Percentiles rank a stretch among this genome's conserved stretches.
These are phyloP conservation scores for Jimgerdemannia lactiflua DNA, from an alignment of 192 early-diverging fungal species.

Conservation along the genomic window DNA sequence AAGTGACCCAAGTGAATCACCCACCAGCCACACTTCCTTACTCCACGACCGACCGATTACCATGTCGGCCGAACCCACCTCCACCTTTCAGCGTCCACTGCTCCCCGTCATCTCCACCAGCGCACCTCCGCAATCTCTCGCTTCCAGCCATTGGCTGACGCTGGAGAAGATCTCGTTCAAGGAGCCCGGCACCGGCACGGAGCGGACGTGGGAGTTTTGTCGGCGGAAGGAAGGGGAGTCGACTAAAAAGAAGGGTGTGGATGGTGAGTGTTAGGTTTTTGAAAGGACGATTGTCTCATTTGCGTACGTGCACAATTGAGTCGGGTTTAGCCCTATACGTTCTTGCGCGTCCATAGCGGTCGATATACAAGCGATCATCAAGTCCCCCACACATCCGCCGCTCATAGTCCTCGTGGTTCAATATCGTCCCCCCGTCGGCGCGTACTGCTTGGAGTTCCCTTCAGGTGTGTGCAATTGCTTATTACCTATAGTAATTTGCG, in stretches of 20 bases:
- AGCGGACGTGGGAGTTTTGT: background rate
- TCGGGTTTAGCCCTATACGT: background rate
- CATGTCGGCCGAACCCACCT: too few relatives aligned
- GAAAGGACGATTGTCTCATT: background rate
- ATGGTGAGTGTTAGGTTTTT: background rate
- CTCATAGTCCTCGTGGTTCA: constrained; percentile 38
- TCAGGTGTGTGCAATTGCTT: constrained; percentile 20
- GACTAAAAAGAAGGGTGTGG: background rate
- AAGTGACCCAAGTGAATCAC: too few relatives aligned
- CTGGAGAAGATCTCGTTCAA: background rate
- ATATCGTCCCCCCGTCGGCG: constrained; percentile 41
- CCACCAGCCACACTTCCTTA: background rate
- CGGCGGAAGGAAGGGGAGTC: background rate
- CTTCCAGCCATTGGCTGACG: background rate
- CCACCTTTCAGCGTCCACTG: background rate
- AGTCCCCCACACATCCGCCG: constrained; percentile 10
- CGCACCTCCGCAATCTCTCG: background rate
- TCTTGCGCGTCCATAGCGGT: constrained; percentile 26
- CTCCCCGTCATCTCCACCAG: background rate
- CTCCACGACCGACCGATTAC: background rate
- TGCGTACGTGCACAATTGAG: background rate
- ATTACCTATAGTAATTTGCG: background rate
- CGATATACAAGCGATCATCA: constrained; percentile 39
- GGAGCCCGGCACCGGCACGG: background rate
- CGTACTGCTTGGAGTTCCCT: constrained; percentile 43